Evolutionary conservation across 1,139 yeast species (phyloP).

Genomic region (Saccharomyces uvarum): DNA sequence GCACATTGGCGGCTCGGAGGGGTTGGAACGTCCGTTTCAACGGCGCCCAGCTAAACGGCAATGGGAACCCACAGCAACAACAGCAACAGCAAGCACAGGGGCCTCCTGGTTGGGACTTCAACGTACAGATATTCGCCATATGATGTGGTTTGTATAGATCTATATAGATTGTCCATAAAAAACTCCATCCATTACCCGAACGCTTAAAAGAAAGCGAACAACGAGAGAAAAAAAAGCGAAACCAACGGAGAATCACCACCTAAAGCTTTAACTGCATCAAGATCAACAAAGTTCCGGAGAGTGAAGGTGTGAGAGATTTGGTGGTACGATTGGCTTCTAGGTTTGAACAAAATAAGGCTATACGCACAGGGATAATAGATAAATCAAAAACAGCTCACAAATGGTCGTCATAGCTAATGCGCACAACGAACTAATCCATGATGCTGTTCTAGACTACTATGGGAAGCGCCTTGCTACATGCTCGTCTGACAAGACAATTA

Average conservation of each 20-base stretch:
- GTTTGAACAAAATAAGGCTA: not conserved
- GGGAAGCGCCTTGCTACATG: slow-evolving; percentile 94
- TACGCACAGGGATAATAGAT: not conserved
- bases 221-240: not conserved
- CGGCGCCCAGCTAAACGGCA: slow-evolving; percentile 16
- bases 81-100: slow-evolving; percentile 5
- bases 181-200: not conserved
- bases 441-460: slow-evolving; percentile 92
- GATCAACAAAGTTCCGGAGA: not conserved
- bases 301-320: not conserved
- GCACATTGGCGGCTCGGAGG: slow-evolving; percentile 20
- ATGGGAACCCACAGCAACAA: slow-evolving; percentile 5
- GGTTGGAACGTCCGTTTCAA: slow-evolving; percentile 28
- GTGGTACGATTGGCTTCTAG: not conserved
- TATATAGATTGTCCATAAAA: not conserved
- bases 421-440: slow-evolving; percentile 88
- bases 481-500: slow-evolving; percentile 89
- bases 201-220: not conserved
- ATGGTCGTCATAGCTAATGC: slow-evolving; percentile 73
- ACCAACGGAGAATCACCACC: not conserved
- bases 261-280: not conserved
- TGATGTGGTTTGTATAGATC: slow-evolving; percentile 5
- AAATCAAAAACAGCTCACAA: not conserved
- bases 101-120: slow-evolving; percentile 18
- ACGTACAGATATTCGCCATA: slow-evolving; percentile 27